These are phyloP conservation scores for Plasmopara muralis DNA, from an alignment of 352 stramenopile species.

Conservation along the genomic window DNA sequence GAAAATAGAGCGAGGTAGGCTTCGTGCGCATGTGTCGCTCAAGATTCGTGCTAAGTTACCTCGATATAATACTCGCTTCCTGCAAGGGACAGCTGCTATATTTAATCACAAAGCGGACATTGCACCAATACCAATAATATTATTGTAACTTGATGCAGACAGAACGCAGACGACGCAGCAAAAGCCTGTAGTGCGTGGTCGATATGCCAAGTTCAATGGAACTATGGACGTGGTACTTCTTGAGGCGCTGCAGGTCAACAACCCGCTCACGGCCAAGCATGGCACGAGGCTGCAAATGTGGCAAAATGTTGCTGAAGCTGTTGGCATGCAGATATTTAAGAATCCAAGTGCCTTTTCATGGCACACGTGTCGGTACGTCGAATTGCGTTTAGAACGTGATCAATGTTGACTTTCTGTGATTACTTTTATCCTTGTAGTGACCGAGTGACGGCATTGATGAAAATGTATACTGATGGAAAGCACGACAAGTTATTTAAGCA, in stretches of 20 bases:
- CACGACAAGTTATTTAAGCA: conserved; percentile 83
- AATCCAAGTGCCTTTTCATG: conserved; percentile 70
- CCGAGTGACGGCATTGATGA: conserved; percentile 68
- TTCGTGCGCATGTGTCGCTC: conserved; percentile 9
- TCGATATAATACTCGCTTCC: not conserved
- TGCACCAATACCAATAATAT: not conserved
- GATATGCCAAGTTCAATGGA: conserved; percentile 78
- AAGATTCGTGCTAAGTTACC: not conserved
- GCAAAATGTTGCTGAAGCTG: conserved; percentile 57
- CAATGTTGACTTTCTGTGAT: not conserved
- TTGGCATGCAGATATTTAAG: conserved; percentile 57
- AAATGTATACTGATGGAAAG: conserved; percentile 72
- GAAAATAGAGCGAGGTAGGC: conserved; percentile 24
- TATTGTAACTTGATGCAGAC: conserved; percentile 1
- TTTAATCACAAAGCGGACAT: conserved; percentile 12
- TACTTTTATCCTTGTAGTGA: conserved; percentile 33
- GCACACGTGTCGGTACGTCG: conserved; percentile 71
- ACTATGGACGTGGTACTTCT: conserved; percentile 75
- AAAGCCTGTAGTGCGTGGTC: conserved; percentile 37
- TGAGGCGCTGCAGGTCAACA: conserved; percentile 60
- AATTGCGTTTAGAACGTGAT: not conserved
- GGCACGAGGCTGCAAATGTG: conserved; percentile 79
- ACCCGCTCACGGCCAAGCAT: conserved; percentile 77
- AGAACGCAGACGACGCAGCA: conserved; percentile 8
- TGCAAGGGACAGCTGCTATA: not conserved